Conservation (phyloP, 1,284 basidiomycete genomes). For the Ganoderma leucocontextum region DNA sequence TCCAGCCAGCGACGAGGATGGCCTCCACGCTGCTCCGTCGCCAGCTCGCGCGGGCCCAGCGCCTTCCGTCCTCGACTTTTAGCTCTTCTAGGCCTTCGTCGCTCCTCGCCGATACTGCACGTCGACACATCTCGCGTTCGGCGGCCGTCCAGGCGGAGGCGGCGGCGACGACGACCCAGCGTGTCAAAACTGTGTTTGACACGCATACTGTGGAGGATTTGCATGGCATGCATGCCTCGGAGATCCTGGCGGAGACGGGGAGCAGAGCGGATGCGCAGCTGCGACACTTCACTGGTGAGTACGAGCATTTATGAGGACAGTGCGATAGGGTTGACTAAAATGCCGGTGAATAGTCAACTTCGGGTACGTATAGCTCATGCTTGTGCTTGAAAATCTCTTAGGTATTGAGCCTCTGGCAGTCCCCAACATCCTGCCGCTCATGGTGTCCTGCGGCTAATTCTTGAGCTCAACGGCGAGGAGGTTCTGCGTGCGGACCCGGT, state of each 20-base stretch:
- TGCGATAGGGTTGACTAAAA: constrained; percentile 15
- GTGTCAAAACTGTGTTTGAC: constrained; percentile 59
- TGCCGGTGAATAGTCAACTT: constrained; percentile 76
- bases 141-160: constrained; percentile 36
- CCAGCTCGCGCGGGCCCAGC: constrained; percentile 48
- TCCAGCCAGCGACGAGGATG: constrained; percentile 48
- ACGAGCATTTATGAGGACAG: constrained; percentile 20
- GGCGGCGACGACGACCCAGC: constrained; percentile 38
- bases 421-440: constrained; percentile 99
- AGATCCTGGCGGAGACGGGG: constrained; percentile 82
- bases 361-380: constrained; percentile 59
- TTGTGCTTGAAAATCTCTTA: neutral
- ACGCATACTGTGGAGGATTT: constrained; percentile 84
- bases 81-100: constrained; percentile 38
- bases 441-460: constrained; percentile 96
- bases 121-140: constrained; percentile 36
- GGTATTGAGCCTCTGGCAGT: constrained; percentile 46
- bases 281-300: constrained; percentile 90
- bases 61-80: constrained; percentile 27
- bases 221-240: constrained; percentile 78
- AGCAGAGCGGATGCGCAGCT: constrained; percentile 82
- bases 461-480: constrained; percentile 98
- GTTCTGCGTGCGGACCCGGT: constrained; percentile 92
- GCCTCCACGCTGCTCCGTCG: constrained; percentile 61
- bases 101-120: constrained; percentile 27